Base-by-base conservation (phyloP, 2,329 filamentous ascomycete genomes). In the Teratosphaeria destructans region DNA sequence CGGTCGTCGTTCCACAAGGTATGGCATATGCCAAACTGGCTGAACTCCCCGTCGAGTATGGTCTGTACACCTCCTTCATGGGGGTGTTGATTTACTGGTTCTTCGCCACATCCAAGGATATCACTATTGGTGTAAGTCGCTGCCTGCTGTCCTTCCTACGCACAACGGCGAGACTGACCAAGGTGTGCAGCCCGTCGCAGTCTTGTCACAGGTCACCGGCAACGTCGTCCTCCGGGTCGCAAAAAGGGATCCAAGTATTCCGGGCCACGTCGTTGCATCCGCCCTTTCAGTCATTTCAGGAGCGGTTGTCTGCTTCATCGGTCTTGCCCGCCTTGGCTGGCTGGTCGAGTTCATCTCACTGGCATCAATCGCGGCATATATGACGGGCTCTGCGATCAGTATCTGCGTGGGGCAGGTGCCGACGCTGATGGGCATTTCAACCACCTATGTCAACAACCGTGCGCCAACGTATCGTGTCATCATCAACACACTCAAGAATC, bases 91-190 rank as follows among this genome's bases (percentile, higher is more conserved):
- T 96, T 62, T 99, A 99, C 76, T 97, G 93, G 93, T 88, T 96
- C 71, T 97, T 97, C 70, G 94, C 92, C 37, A 99, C 94, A 0
- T 96, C 93, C 14, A 99, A 97, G 72, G 93, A 99, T 74, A 97
- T 99, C 70, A 96, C 93, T 10, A 97, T 97, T 59, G 93, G 93
- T 16, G 87, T 89, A 79, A 76, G 86, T 82, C n/a, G 6, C 12
- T 35, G 19, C 27, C 12, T 27, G 19, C 27, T 3, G 29, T 32
- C 23, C 35, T 39, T 23, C n/a, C 1, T 26, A 52, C 52, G 12
- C 34, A 23, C 54, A 34, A 56, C 14, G 43, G 66, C 56, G 1
- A 29, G 23, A 5, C 14, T 67, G 52, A 57, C 59, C 14, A 29
- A 5, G 16, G n/a, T n/a, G 32, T 53, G 26, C 64, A 90, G 86